Conservation (phyloP, 176 grass and related monocot species). For the Juncus inflexus region DNA sequence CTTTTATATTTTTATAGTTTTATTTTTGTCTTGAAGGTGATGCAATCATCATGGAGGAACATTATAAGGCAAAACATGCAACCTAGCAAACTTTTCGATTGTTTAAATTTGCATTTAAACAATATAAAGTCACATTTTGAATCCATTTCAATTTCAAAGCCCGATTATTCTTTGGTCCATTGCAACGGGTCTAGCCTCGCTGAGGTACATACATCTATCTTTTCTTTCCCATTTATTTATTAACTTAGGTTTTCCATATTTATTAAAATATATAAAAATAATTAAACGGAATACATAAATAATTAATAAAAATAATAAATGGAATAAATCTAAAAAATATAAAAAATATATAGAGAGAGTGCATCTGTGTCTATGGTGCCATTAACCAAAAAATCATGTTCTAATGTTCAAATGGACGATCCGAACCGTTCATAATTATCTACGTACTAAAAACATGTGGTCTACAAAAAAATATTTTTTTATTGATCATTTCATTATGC, state of each 20-base stretch:
- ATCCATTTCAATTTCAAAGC: slow-evolving; percentile 34
- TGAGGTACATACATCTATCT: slow-evolving; percentile 37
- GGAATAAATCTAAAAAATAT: too few relatives aligned
- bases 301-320: too few relatives aligned
- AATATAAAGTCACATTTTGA: slow-evolving; percentile 50
- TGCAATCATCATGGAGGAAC: slow-evolving; percentile 65
- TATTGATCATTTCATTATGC: too few relatives aligned
- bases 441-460: too few relatives aligned
- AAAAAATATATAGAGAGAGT: too few relatives aligned
- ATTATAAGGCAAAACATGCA: slow-evolving; percentile 45
- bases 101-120: slow-evolving; percentile 44
- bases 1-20: too few relatives aligned
- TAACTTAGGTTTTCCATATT: not conserved
- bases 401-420: too few relatives aligned
- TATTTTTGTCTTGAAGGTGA: slow-evolving; percentile 45
- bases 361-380: too few relatives aligned
- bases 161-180: slow-evolving; percentile 22
- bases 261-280: not conserved
- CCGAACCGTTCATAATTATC: too few relatives aligned
- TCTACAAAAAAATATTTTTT: too few relatives aligned
- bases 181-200: slow-evolving; percentile 33
- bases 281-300: too few relatives aligned
- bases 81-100: slow-evolving; percentile 40
- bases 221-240: slow-evolving; percentile 9
- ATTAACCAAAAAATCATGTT: too few relatives aligned